These are phyloP conservation scores for Eleusine indica DNA, from an alignment of 176 grass and related monocot genomes.

Conservation along the genomic window DNA sequence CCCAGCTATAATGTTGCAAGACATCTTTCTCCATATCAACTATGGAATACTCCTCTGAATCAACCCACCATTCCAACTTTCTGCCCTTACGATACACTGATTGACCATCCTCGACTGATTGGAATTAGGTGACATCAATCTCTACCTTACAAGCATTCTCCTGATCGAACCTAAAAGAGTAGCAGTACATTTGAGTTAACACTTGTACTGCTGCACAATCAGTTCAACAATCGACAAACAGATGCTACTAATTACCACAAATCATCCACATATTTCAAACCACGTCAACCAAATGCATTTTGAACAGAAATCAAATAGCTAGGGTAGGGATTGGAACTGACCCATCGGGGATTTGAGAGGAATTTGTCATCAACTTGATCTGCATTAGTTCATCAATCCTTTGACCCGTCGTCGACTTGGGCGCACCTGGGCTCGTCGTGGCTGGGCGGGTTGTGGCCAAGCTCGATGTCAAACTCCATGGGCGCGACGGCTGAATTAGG, in stretches of 20 bases:
- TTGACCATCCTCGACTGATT: not conserved
- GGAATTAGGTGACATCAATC: not conserved
- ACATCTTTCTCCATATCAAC: conserved; percentile 5
- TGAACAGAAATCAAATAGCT: no score
- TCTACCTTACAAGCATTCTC: not conserved
- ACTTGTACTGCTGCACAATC: not conserved
- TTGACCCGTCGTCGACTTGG: no score
- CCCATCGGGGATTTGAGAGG: no score
- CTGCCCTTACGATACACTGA: not conserved
- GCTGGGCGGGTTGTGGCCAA: no score
- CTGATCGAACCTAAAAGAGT: not conserved
- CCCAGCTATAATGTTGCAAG: not conserved
- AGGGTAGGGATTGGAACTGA: no score
- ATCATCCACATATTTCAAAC: not conserved
- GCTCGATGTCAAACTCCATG: no score
- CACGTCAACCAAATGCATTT: no score
- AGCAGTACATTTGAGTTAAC: not conserved
- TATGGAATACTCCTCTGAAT: not conserved
- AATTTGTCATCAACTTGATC: no score
- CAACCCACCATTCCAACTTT: not conserved
- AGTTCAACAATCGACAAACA: not conserved
- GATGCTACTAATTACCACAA: not conserved
- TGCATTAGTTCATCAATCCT: no score
- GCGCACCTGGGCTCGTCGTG: no score
- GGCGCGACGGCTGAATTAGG: no score